Base-by-base conservation (phyloP, 495 filamentous ascomycete species). In the Aspergillus ellipticus region DNA sequence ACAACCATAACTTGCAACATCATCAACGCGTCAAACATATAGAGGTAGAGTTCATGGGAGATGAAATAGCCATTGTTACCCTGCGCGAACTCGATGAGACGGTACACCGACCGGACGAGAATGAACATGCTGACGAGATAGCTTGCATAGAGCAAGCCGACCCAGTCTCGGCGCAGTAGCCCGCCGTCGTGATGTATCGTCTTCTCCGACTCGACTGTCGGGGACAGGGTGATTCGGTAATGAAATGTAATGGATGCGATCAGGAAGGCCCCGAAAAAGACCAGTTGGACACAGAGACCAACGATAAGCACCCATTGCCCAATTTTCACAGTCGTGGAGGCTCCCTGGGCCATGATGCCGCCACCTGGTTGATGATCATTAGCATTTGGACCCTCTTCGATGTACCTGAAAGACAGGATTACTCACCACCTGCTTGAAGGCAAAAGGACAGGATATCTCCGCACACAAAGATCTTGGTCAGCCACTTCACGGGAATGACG, bases 21-120 rank as follows among this genome's bases (percentile, higher is more conserved):
- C 21, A 83, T 58, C 20, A 71, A 22, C 22, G 75, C 63, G 61
- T 89, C 86, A 61, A 88, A 87, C 5, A 85, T 59, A 65, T 87
- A 88, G 41, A 86, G 53, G 53, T 76, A 79, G 60, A 74, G 74
- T 70, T 89, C 85, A 49, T 82, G 75, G 8, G 51, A 61, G 24
- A 85, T 60, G 17, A 81, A 31, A 55, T 65, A 69, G 0, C 85
- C 83, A 10, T 68, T 64, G 33, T 76, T 61, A 0, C 85, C 85
- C 66, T 82, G 73, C 1, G 75, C 48, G 58, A 82, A 89, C 68
- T 90, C 87, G 5, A 85, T 59, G 15, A 85, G 66, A n/a, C 86
- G 74, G 60, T 85, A 87, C 5, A 87, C 50, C 16, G 73, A 82
- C 13, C 87, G 75, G 1, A 87, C 61, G 52, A 89, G 58, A 53